Base-by-base conservation (phyloP, 106 monocot species). In the Acorus calamus region DNA sequence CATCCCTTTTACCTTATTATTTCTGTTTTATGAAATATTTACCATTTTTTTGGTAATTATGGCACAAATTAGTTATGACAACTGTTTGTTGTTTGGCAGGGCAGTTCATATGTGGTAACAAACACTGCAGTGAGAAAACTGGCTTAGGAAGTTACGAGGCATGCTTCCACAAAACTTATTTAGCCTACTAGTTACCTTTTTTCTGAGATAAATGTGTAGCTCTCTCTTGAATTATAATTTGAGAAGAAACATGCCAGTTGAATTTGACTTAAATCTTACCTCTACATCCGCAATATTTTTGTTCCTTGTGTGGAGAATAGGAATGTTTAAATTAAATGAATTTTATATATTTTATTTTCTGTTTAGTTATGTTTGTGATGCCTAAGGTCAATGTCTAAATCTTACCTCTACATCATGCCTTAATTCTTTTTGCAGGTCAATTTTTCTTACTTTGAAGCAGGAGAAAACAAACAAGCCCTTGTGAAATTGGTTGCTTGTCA, bases 51-150 rank as follows among this genome's bases (percentile, higher is more conserved):
- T 28, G 28, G 28, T 28, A 28, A 28, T 28, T 28, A 28, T 28
- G 28, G 28, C 28, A 28, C 28, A 28, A 28, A 0, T 28, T 28
- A 13, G 28, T 49, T 50, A 5, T 64, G 5, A 2, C 54, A 8
- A 10, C 14, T 43, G 44, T 71, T 11, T 62, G 13, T 42, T 76
- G 7, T 69, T 54, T 28, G 28, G 44, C 82, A 96, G 94, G 96
- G 70, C 96, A 98, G 56, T 98, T 98, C 60, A 65, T 91, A 48
- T 98, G 96, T 74, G 96, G 91, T 57, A 92, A 88, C 68, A 98
- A 75, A 79, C 73, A 81, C 55, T 98, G 96, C 58, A 65, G 86
- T 67, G 96, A 83, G 74, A 98, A 78, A 70, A 77, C 77, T 62
- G 84, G 60, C 44, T 71, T 98, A 67, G 88, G 88, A 66, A 98